These are phyloP conservation scores for Stylonectria norvegica DNA, from an alignment of 2,329 filamentous ascomycete genomes.

Conservation along the genomic window DNA sequence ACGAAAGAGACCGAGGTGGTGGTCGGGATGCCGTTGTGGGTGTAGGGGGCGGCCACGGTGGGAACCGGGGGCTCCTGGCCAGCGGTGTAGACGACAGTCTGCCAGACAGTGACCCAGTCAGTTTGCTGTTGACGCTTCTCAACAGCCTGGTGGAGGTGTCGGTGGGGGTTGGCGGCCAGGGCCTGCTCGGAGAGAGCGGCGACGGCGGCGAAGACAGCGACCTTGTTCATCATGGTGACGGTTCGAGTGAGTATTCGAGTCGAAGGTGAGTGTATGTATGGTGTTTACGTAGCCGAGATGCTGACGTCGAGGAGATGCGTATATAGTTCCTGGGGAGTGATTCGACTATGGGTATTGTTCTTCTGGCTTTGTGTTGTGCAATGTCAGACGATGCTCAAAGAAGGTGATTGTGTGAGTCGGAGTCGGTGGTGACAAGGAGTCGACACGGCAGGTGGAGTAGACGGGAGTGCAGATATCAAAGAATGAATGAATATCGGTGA, in stretches of 20 bases:
- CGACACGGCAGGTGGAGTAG: not conserved
- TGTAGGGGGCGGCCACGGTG: constrained; percentile 4
- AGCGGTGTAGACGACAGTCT: constrained; percentile 39
- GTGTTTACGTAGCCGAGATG: constrained; percentile 3
- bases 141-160: constrained; percentile 37
- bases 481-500: constrained; percentile 16
- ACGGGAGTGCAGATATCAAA: constrained; percentile 15
- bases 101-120: constrained; percentile 40
- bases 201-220: constrained; percentile 41
- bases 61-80: constrained; percentile 24
- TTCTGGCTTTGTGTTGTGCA: not conserved
- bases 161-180: constrained; percentile 41
- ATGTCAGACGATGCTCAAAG: not conserved
- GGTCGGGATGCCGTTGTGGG: not conserved
- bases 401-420: constrained; percentile 2
- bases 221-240: constrained; percentile 43
- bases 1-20: constrained; percentile 2
- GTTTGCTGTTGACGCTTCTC: constrained; percentile 32
- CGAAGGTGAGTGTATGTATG: constrained; percentile 6
- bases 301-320: not conserved
- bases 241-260: constrained; percentile 4
- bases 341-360: not conserved
- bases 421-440: constrained; percentile 3
- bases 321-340: not conserved
- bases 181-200: constrained; percentile 43